phyloP scores from a whole-genome alignment of 768 basidiomycete genomes.

The Chalciporus pseudorubinellus region DNA sequence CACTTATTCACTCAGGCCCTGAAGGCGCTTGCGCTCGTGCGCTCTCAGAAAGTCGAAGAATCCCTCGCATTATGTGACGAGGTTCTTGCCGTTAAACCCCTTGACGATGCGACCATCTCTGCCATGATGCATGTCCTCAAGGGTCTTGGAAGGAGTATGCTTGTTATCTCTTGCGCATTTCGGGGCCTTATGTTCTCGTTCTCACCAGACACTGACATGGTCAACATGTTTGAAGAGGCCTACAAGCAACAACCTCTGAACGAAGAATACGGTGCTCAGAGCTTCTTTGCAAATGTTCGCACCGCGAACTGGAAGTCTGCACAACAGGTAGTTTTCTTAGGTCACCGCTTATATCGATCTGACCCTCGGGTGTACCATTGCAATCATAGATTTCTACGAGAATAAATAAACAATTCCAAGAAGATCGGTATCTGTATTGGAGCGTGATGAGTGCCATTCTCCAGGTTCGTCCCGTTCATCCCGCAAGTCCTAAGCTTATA shows the following conservation, averaged over 20 bases:
- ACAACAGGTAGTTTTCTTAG: conserved; percentile 57
- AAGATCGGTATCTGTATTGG: conserved; percentile 83
- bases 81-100: conserved; percentile 68
- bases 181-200: background rate
- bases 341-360: background rate
- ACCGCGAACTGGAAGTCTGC: conserved; percentile 83
- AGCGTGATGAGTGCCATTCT: conserved; percentile 75
- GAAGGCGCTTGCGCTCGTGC: conserved; percentile 81
- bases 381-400: conserved; percentile 64
- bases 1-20: conserved; percentile 52
- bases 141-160: conserved; percentile 66
- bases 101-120: conserved; percentile 68
- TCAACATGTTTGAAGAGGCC: conserved; percentile 83
- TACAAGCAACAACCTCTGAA: conserved; percentile 77
- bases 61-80: conserved; percentile 77
- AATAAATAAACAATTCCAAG: conserved; percentile 82
- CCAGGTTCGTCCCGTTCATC: conserved; percentile 49
- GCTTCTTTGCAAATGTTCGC: conserved; percentile 82
- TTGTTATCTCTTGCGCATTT: background rate
- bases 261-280: conserved; percentile 81
- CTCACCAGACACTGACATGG: conserved; percentile 66
- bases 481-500: conserved; percentile 9
- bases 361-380: background rate
- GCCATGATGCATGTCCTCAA: conserved; percentile 85
- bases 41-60: conserved; percentile 84